Base-by-base conservation (phyloP, 2,329 filamentous ascomycete species). In the Ascochyta viciae-villosae region DNA sequence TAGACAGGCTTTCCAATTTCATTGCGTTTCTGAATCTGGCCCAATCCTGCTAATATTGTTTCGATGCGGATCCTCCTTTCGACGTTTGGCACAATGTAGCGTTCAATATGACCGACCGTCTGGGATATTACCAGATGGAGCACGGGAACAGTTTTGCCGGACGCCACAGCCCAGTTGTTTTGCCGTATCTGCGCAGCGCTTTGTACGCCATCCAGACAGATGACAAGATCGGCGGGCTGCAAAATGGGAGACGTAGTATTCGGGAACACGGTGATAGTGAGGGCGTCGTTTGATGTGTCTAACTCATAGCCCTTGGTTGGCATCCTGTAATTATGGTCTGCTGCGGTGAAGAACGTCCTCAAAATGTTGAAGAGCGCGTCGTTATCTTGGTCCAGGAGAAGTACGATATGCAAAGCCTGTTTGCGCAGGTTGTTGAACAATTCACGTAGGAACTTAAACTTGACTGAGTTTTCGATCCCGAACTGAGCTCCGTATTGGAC, bases 31-130 rank as follows among this genome's bases (percentile, higher is more conserved):
- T 76, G 69, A 8, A 51, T 44, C n/a, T 43, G 44, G 3, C 68
- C 63, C 12, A 77, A 61, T n/a, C 72, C 73, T 16, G 70, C 73
- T 2, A 80, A 45, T 3, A 78, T 68, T 3, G 76, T 72, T 31
- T 74, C 71, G 16, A 77, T 57, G 6, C 69, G 69, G 6, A 70
- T 61, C 8, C 54, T 54, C 7, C 55, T 47, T 13, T 64, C 54
- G 7, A 68, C 27, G 1, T 55, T 58, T 10, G 60, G 23, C 3
- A 63, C 58, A 5, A 81, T 53, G 45, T 76, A 79, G 9, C 70
- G 71, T 50, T 80, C 74, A 44, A 81, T 74, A 58, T 82, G 80
- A 50, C 80, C 77, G 4, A 80, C 63, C 0, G 78, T 73, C 34
- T 71, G 65, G 1, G 78, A 76, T 29, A 80, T 73, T 1, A 80